Evolutionary conservation across 768 basidiomycete species (phyloP).

Genomic region (Lactarius vividus): DNA sequence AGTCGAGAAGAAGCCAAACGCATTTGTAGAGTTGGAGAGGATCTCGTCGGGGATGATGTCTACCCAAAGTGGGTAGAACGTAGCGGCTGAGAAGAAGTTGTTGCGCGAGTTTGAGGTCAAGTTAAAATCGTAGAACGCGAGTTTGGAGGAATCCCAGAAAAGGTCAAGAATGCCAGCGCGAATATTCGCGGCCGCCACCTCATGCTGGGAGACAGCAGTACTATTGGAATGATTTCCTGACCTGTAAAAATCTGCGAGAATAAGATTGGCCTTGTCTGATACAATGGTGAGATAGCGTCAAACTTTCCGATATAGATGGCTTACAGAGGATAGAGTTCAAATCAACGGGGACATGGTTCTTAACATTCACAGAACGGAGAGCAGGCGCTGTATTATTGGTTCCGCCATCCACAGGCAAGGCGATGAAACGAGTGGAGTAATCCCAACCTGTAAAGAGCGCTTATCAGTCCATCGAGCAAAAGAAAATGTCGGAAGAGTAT

Average conservation of each 20-base stretch:
- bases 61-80: conserved; percentile 85
- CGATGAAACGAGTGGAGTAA: conserved; percentile 42
- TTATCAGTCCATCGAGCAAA: neutral
- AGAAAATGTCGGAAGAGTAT: conserved; percentile 25
- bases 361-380: conserved; percentile 68
- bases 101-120: conserved; percentile 63
- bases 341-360: conserved; percentile 67
- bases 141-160: conserved; percentile 75
- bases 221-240: conserved; percentile 36
- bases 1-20: conserved; percentile 71
- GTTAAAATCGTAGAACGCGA: conserved; percentile 94
- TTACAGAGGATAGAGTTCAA: conserved; percentile 84
- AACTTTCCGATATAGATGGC: conserved; percentile 32
- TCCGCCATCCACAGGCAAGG: conserved; percentile 41
- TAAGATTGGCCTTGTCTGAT: conserved; percentile 59
- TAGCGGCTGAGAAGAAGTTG: conserved; percentile 66
- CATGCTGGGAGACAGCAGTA: conserved; percentile 48
- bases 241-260: conserved; percentile 61
- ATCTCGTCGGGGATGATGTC: conserved; percentile 79
- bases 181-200: conserved; percentile 51
- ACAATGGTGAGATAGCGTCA: conserved; percentile 1
- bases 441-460: conserved; percentile 36
- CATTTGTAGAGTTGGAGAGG: conserved; percentile 49
- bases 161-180: conserved; percentile 79
- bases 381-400: conserved; percentile 48